These are phyloP conservation scores for Serendipita sp. DNA, from an alignment of 768 basidiomycete species.

Conservation along the genomic window DNA sequence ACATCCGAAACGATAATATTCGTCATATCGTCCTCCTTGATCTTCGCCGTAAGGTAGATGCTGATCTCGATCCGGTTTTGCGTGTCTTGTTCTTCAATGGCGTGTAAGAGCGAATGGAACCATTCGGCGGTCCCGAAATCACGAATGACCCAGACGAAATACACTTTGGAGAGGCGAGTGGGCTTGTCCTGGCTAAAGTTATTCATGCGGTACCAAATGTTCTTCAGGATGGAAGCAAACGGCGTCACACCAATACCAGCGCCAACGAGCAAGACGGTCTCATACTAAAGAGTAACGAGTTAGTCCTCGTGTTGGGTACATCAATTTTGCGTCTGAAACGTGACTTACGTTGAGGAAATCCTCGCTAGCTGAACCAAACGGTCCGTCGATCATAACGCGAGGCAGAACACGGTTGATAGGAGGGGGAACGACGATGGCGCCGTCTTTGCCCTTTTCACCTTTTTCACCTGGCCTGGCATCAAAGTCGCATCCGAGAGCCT, in stretches of 20 bases:
- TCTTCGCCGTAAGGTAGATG: conserved; percentile 80
- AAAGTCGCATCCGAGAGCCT: conserved; percentile 72
- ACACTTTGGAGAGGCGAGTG: conserved; percentile 77
- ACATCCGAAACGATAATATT: conserved; percentile 87
- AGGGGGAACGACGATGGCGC: conserved; percentile 39
- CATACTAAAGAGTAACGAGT: conserved; percentile 27
- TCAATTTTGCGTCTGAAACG: not conserved
- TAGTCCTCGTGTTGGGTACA: not conserved
- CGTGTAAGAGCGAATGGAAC: conserved; percentile 87
- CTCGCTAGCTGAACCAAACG: conserved; percentile 84
- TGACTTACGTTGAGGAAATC: conserved; percentile 51
- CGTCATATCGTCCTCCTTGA: conserved; percentile 85
- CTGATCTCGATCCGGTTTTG: conserved; percentile 81
- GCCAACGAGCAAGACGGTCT: conserved; percentile 76
- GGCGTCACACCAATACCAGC: conserved; percentile 96
- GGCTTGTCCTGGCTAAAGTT: conserved; percentile 55
- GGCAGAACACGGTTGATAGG: conserved; percentile 62
- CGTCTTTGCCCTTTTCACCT: conserved; percentile 37
- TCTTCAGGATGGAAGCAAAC: conserved; percentile 84
- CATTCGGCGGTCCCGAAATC: conserved; percentile 80
- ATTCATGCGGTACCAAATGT: conserved; percentile 95
- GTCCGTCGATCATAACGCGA: conserved; percentile 90
- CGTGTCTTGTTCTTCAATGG: conserved; percentile 84
- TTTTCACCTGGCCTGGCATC: conserved; percentile 29
- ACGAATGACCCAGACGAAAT: conserved; percentile 92